Evolutionary conservation across 257 asterid genomes (phyloP).

Genomic region (Schizonepeta tenuifolia): DNA sequence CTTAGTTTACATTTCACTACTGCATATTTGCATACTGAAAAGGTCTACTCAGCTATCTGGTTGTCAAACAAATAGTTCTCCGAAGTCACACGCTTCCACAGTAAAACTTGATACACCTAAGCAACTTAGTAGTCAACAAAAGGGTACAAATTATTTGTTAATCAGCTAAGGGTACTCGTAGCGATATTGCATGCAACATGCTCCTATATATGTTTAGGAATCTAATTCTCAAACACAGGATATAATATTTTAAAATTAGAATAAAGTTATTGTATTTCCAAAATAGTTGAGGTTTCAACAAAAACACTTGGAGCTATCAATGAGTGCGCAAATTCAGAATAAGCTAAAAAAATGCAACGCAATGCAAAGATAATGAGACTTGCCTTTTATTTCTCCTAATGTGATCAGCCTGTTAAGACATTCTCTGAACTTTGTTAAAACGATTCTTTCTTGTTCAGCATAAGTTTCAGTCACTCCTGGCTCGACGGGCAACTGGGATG

Average conservation of each 20-base stretch:
- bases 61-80: too few relatives aligned
- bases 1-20: too few relatives aligned
- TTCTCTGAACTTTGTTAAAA: constrained; percentile 85
- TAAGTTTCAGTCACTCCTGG: constrained; percentile 63
- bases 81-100: neutral
- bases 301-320: neutral
- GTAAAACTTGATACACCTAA: neutral
- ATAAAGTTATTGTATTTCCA: neutral
- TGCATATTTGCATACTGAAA: too few relatives aligned
- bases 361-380: constrained; percentile 39
- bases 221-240: neutral
- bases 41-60: too few relatives aligned
- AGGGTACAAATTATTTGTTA: neutral
- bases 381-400: constrained; percentile 89
- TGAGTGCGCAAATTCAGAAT: neutral
- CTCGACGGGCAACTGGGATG: constrained; percentile 57
- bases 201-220: neutral
- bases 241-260: neutral
- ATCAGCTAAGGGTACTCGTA: too few relatives aligned
- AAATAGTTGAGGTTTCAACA: constrained; percentile 17
- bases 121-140: neutral
- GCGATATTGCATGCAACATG: neutral
- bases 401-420: constrained; percentile 91
- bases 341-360: neutral
- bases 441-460: constrained; percentile 88